A percentile compares a stretch with the other conserved stretches of the same genome.
phyloP scores from a whole-genome alignment of 2,329 filamentous ascomycete genomes.

The Cercospora sp. region DNA sequence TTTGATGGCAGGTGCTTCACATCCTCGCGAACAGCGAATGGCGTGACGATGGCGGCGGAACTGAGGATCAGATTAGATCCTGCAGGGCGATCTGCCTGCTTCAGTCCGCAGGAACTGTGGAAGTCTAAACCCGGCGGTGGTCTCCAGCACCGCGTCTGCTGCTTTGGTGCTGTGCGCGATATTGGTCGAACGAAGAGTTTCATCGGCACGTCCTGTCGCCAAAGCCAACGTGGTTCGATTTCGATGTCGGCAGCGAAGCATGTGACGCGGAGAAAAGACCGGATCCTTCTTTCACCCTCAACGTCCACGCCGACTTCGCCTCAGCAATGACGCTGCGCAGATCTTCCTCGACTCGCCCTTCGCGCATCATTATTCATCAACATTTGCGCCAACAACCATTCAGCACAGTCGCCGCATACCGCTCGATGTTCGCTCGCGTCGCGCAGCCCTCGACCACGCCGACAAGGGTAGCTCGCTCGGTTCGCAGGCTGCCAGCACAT shows the following conservation, averaged over 20 bases:
- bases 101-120: background rate
- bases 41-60: background rate
- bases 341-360: conserved; percentile 2
- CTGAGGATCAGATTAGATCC: conserved; percentile 7
- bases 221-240: background rate
- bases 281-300: conserved; percentile 2
- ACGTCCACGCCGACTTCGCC: conserved; percentile 8
- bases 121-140: background rate
- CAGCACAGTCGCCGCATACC: background rate
- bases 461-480: conserved; percentile 5
- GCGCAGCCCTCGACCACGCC: background rate
- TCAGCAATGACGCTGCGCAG: conserved; percentile 6
- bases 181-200: background rate
- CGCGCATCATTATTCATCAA: background rate
- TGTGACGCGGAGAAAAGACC: background rate
- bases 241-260: conserved; percentile 6
- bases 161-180: background rate
- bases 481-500: conserved; percentile 3
- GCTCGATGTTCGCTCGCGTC: background rate
- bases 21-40: background rate
- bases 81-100: conserved; percentile 6
- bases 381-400: background rate
- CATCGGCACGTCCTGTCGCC: no score
- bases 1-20: background rate
- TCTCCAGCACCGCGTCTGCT: background rate